Conservation (phyloP, 2,329 filamentous ascomycete genomes). For the Fusarium palustre region DNA sequence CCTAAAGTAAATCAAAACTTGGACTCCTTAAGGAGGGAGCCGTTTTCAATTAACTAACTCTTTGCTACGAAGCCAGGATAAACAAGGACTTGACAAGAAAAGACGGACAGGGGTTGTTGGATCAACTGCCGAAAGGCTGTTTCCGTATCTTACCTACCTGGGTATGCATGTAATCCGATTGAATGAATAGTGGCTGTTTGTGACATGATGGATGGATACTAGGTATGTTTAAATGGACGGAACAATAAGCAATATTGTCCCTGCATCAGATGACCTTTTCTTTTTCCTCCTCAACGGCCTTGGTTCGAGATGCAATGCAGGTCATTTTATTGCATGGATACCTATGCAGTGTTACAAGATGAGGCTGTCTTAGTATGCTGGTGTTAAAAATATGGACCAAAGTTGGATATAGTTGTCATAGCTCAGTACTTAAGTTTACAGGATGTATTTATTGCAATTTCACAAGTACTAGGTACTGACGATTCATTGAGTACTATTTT, state of each 20-base stretch:
- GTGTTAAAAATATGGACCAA: neutral
- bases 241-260: constrained; percentile 2
- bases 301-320: neutral
- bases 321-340: neutral
- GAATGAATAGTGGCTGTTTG: neutral
- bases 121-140: constrained; percentile 11
- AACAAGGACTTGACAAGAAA: neutral
- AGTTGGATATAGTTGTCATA: neutral
- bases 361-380: neutral
- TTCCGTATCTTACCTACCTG: no score
- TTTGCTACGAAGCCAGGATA: neutral
- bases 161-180: neutral
- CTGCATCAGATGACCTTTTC: constrained; percentile 7
- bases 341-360: neutral
- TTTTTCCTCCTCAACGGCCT: neutral
- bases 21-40: neutral
- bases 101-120: neutral
- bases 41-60: neutral
- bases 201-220: neutral
- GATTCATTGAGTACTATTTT: neutral
- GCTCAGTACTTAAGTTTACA: neutral
- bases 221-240: neutral
- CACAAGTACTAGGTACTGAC: no score
- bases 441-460: neutral
- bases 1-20: neutral